Evolutionary conservation across 2,329 filamentous ascomycete genomes (phyloP).

Genomic region (Nemania abortiva): DNA sequence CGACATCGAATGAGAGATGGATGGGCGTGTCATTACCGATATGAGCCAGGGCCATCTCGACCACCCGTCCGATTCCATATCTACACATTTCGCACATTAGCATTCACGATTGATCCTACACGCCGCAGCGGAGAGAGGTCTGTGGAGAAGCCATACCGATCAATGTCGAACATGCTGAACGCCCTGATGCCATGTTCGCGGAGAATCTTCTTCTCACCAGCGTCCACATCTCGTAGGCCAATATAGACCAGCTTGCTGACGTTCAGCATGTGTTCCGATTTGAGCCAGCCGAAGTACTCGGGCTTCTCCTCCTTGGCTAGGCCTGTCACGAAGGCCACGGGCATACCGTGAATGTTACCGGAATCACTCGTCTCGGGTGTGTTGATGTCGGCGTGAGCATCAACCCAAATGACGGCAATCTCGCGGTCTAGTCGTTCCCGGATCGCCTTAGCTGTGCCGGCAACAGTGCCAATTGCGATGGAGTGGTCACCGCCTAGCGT

Average conservation of each 20-base stretch:
- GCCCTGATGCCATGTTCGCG: slow-evolving; percentile 91
- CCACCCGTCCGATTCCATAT: slow-evolving; percentile 92
- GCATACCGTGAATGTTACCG: slow-evolving; percentile 98
- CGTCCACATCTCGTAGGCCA: slow-evolving; percentile 90
- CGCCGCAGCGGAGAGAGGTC: neutral
- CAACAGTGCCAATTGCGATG: slow-evolving; percentile 94
- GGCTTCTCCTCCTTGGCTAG: slow-evolving; percentile 80
- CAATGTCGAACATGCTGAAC: slow-evolving; percentile 98
- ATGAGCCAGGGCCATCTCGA: slow-evolving; percentile 98
- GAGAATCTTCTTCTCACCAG: slow-evolving; percentile 92
- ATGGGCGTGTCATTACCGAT: slow-evolving; percentile 96
- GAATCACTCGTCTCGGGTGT: slow-evolving; percentile 89
- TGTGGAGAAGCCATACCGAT: slow-evolving; percentile 68
- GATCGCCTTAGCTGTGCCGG: slow-evolving; percentile 86
- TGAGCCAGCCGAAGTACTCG: slow-evolving; percentile 91
- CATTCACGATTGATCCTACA: neutral
- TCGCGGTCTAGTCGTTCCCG: slow-evolving; percentile 85
- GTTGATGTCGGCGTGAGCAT: slow-evolving; percentile 98
- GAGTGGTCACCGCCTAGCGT: slow-evolving; percentile 97
- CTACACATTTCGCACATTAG: slow-evolving; percentile 57
- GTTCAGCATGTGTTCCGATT: slow-evolving; percentile 76
- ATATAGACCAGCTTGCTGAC: slow-evolving; percentile 95
- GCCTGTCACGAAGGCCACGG: slow-evolving; percentile 89
- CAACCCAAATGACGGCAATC: slow-evolving; percentile 97
- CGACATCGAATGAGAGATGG: slow-evolving; percentile 96